Evolutionary conservation across 2,329 filamentous ascomycete species (phyloP).

Genomic region (Fusarium xyrophilum): DNA sequence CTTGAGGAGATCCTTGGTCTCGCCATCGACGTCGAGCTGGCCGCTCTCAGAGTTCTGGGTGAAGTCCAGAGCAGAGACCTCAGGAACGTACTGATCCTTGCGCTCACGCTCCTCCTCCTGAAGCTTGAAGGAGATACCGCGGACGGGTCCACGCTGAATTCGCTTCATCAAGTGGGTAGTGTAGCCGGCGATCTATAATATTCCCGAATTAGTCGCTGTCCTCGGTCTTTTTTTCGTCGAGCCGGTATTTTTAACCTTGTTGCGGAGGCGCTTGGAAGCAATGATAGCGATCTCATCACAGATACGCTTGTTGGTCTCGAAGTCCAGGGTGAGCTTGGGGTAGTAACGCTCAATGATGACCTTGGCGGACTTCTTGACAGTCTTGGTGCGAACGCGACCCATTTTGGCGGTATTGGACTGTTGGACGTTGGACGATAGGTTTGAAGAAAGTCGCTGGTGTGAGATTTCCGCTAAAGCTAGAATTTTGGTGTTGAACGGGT

Average conservation of each 20-base stretch:
- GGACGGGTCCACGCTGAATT: slow-evolving; percentile 98
- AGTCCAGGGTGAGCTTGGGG: slow-evolving; percentile 97
- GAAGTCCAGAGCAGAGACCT: slow-evolving; percentile 98
- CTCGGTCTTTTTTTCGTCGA: neutral
- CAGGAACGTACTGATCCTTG: slow-evolving; percentile 99
- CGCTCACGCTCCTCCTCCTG: slow-evolving; percentile 99
- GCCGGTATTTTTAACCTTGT: slow-evolving; percentile 74
- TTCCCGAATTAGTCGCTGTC: slow-evolving; percentile 28
- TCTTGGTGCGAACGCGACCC: slow-evolving; percentile 75
- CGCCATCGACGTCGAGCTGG: slow-evolving; percentile 91
- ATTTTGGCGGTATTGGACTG: slow-evolving; percentile 64
- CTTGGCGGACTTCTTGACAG: slow-evolving; percentile 85
- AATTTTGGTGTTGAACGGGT: slow-evolving; percentile 40
- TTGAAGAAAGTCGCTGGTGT: slow-evolving; percentile 41
- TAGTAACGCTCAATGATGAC: slow-evolving; percentile 99
- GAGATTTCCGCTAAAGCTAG: slow-evolving; percentile 33
- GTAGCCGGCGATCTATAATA: slow-evolving; percentile 89
- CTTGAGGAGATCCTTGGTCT: slow-evolving; percentile 99
- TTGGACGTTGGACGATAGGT: slow-evolving; percentile 46
- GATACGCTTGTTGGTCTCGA: slow-evolving; percentile 99
- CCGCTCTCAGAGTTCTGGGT: slow-evolving; percentile 91
- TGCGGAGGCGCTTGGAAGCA: slow-evolving; percentile 97
- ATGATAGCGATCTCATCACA: slow-evolving; percentile 99
- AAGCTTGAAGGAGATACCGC: slow-evolving; percentile 99
- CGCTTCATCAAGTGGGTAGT: slow-evolving; percentile 99